Evolutionary conservation across 768 basidiomycete genomes (phyloP), one percentile per base, ranked within the genome.

Genomic region (Hericium rajendrae): DNA sequence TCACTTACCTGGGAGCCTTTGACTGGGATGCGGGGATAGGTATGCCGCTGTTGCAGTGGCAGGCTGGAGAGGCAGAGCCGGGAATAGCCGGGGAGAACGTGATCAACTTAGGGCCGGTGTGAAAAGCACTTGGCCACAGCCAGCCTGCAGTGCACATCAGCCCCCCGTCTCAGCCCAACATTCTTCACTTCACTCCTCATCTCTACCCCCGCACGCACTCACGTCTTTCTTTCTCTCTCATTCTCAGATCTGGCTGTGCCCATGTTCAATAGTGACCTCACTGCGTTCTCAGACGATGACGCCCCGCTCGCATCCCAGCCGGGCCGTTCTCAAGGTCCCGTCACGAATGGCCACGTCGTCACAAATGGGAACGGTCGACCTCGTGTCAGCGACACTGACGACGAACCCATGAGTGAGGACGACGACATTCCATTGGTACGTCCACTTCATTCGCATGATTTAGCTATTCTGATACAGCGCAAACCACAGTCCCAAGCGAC

Each of bases 381-480:
- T 57, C 73, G 73, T 24, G 70, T 69, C 22, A 71, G 73, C 57
- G 32, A 32, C 32, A 71, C 74, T 56, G 71, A 68, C 13, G 71
- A 72, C 65, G 74, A 72, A 53, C 73, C 76, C 24, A 79, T 84
- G 78, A 86, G 84, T 60, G 86, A 87, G 58, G 85, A 82, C 53
- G 83, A 85, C 49, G 85, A 88, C 64, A 70, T 82, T 70, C 87
- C 87, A 48, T 74, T 88, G 68, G 89, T 91, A 69, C 62, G 80
- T 74, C 48, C 59, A 55, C 32, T 32, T 32, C 32, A 32, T 32
- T 32, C 32, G 32, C 32, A 32, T 32, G 32, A 6, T 32, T 6
- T 9, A 32, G 8, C 32, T 32, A 32, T 32, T 10, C 32, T 32
- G 9, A 32, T 32, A 32, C 32, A 32, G 32, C 32, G 32, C 32